phyloP scores from a whole-genome alignment of 2,329 filamentous ascomycete genomes.

The Talaromyces amestolkiae region DNA sequence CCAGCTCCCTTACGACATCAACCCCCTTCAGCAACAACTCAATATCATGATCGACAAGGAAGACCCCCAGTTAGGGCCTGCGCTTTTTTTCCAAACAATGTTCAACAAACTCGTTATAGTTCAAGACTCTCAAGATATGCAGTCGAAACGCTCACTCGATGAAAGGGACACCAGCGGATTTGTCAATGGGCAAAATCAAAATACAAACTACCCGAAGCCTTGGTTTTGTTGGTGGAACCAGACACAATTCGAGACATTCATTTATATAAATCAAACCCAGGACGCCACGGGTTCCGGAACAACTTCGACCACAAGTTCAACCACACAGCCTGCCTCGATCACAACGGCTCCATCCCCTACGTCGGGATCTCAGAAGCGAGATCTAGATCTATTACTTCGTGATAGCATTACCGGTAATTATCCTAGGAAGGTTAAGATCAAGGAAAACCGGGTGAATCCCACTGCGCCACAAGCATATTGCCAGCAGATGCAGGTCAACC shows the following conservation, averaged over 20 bases:
- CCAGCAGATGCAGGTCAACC: slow-evolving; percentile 61
- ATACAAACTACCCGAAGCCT: slow-evolving; percentile 53
- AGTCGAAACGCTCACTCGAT: slow-evolving; percentile 30
- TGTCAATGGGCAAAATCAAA: background rate
- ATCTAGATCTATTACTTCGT: slow-evolving; percentile 3
- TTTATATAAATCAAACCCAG: slow-evolving; percentile 59
- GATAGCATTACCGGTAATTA: slow-evolving; percentile 29
- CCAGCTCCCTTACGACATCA: slow-evolving; percentile 54
- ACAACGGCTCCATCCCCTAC: slow-evolving; percentile 22
- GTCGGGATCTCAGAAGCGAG: slow-evolving; percentile 16
- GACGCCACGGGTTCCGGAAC: slow-evolving; percentile 23
- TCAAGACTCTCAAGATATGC: slow-evolving; percentile 31
- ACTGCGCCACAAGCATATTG: slow-evolving; percentile 56
- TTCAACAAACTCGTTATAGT: slow-evolving; percentile 65
- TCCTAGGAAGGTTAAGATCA: slow-evolving; percentile 63
- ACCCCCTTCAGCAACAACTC: slow-evolving; percentile 46
- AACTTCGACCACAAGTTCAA: slow-evolving; percentile 15
- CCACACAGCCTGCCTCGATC: slow-evolving; percentile 1
- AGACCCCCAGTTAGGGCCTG: slow-evolving; percentile 57
- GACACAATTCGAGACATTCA: slow-evolving; percentile 65
- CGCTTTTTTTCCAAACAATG: slow-evolving; percentile 60
- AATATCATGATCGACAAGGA: slow-evolving; percentile 58
- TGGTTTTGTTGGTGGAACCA: slow-evolving; percentile 71
- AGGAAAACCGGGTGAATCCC: slow-evolving; percentile 57
- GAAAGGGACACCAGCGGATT: slow-evolving; percentile 15